Conservation (phyloP, 805 yeast species). For the Ogataea angusta region DNA sequence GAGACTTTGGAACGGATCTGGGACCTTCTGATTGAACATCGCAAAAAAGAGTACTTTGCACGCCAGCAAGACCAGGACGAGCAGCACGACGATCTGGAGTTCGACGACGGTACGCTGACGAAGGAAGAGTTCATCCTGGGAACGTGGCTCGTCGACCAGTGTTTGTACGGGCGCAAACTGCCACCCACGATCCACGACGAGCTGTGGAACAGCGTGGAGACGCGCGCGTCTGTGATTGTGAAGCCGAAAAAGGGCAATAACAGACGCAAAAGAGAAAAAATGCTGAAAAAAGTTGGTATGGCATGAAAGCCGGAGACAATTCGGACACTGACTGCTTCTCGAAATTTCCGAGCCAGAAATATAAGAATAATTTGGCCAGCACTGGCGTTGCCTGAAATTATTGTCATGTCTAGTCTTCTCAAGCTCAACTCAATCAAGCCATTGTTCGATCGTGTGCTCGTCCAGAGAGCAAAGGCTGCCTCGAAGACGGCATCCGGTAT, state of each 20-base stretch:
- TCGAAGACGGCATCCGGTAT: constrained; percentile 91
- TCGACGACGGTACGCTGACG: constrained; percentile 72
- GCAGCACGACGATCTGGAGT: constrained; percentile 52
- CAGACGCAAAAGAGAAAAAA: constrained; percentile 18
- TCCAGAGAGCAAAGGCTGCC: constrained; percentile 91
- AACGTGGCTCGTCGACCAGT: constrained; percentile 96
- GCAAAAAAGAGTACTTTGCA: constrained; percentile 42
- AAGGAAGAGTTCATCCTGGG: constrained; percentile 90
- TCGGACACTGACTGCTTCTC: constrained; percentile 4
- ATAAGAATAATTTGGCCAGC: background rate
- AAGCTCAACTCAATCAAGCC: constrained; percentile 87
- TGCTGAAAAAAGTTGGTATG: constrained; percentile 23
- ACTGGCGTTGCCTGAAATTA: background rate
- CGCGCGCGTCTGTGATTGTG: constrained; percentile 21
- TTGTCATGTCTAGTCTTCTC: constrained; percentile 48
- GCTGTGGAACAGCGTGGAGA: constrained; percentile 78
- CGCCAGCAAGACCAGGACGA: constrained; percentile 1
- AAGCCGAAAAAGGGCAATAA: constrained; percentile 14
- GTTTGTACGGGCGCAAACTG: constrained; percentile 86
- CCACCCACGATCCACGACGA: constrained; percentile 65
- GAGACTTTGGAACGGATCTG: constrained; percentile 65
- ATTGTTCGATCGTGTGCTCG: constrained; percentile 90
- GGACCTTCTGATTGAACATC: constrained; percentile 59
- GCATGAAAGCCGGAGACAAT: constrained; percentile 3
- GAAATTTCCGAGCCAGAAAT: constrained; percentile 6